Evolutionary conservation across 441 rosid genomes (phyloP).

Genomic region (Sinapis alba): DNA sequence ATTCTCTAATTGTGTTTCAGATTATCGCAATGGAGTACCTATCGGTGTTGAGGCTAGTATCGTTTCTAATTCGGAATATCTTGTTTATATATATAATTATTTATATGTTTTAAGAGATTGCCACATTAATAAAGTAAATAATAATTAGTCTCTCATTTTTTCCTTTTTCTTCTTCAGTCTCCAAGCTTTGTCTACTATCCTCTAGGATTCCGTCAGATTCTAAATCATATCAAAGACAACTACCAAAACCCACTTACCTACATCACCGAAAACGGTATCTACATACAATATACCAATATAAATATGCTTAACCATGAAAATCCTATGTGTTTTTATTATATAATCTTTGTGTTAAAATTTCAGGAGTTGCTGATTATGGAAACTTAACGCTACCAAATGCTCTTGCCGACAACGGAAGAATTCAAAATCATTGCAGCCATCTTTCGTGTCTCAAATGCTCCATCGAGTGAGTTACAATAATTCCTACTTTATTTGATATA

Average conservation of each 20-base stretch:
- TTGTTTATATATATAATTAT: no score
- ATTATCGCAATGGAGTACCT: slow-evolving; percentile 30
- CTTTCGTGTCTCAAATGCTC: no score
- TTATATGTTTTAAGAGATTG: neutral
- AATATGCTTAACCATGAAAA: neutral
- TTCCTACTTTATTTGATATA: no score
- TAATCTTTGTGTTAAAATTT: no score
- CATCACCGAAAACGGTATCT: slow-evolving; percentile 36
- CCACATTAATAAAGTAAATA: neutral
- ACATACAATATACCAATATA: neutral
- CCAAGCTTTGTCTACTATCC: slow-evolving; percentile 10
- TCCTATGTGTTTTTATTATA: no score
- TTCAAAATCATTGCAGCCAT: no score
- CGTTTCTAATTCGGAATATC: neutral
- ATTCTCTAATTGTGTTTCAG: slow-evolving; percentile 18
- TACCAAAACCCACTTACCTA: slow-evolving; percentile 31
- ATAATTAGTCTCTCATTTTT: neutral
- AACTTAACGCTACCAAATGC: no score
- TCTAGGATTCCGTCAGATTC: slow-evolving; percentile 2
- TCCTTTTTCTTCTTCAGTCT: neutral
- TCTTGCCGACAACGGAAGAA: no score
- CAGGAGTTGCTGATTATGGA: no score
- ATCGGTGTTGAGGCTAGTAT: slow-evolving; percentile 39
- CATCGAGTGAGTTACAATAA: no score
- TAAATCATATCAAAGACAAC: slow-evolving; percentile 16